Conservation (phyloP, 2,329 filamentous ascomycete species). For the Paecilomyces dactylethromorphus region DNA sequence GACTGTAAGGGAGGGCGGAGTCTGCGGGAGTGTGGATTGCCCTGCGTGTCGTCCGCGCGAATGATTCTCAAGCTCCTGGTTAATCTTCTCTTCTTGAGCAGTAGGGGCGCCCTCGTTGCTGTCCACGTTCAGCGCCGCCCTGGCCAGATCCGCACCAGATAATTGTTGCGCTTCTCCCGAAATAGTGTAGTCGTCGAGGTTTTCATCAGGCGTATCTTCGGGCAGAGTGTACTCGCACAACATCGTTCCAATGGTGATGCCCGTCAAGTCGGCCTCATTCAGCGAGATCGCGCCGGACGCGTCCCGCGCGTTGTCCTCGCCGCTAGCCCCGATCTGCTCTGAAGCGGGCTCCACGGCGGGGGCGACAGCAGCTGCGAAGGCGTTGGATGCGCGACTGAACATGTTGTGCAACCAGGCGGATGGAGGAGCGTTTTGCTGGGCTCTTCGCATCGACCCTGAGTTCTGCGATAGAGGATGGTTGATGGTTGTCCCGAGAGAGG, state of each 20-base stretch:
- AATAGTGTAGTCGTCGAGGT: background rate
- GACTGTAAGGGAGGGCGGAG: background rate
- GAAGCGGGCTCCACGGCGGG: background rate
- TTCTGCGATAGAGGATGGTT: background rate
- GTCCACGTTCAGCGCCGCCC: background rate
- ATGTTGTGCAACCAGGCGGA: background rate
- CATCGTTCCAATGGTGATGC: background rate
- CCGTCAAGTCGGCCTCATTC: background rate
- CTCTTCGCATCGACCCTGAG: background rate
- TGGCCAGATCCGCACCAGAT: background rate
- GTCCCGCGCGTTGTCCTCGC: background rate
- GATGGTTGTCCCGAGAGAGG: background rate
- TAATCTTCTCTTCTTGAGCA: background rate
- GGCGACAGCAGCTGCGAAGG: background rate
- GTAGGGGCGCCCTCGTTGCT: background rate
- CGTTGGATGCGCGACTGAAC: background rate
- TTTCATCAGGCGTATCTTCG: no score
- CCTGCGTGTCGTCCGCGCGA: background rate
- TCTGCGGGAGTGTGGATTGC: background rate
- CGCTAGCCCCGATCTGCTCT: background rate
- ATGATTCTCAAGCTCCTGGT: background rate
- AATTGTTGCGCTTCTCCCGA: background rate
- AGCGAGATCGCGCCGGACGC: background rate
- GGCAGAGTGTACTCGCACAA: no score
- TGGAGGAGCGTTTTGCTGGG: background rate